A percentile compares a stretch with the other conserved stretches of the same genome.
Evolutionary conservation across 2,329 filamentous ascomycete species (phyloP).

Genomic region (Paracorniculantispora psalliotae): DNA sequence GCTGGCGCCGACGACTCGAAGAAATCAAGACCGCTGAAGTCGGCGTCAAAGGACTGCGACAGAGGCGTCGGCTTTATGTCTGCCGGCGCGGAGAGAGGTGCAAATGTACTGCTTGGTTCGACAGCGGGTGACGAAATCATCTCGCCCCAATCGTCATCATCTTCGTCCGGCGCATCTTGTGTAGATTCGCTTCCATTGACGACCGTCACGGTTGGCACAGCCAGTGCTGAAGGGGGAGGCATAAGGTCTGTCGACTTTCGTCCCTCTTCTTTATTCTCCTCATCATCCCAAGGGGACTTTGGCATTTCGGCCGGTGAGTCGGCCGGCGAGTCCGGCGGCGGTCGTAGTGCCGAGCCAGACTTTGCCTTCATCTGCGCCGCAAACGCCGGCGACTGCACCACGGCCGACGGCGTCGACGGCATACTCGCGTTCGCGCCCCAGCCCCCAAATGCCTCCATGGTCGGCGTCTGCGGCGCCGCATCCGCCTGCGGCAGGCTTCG

Average conservation of each 20-base stretch:
- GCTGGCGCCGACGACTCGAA: background rate
- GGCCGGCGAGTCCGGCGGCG: background rate
- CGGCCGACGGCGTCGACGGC: constrained; percentile 1
- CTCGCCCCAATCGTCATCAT: constrained; percentile 57
- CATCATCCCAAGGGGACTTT: constrained; percentile 9
- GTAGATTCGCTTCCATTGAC: background rate
- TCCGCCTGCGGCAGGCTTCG: constrained; percentile 1
- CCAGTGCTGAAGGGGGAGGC: constrained; percentile 4
- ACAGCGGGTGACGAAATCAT: constrained; percentile 42
- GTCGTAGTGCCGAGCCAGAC: background rate
- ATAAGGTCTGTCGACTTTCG: constrained; percentile 17
- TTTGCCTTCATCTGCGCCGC: background rate
- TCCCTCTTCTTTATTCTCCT: background rate
- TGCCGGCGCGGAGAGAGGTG: background rate
- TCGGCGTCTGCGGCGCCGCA: constrained; percentile 21
- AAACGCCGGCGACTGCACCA: background rate
- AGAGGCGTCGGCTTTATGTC: background rate
- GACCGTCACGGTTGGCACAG: background rate
- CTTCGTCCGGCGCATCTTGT: constrained; percentile 21
- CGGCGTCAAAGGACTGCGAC: background rate
- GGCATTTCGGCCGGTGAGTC: constrained; percentile 5
- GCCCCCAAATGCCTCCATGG: constrained; percentile 25
- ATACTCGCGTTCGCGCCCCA: constrained; percentile 22
- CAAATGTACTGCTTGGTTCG: background rate
- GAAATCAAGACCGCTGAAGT: background rate